Conservation (phyloP, 495 filamentous ascomycete species). For the Neurospora sp. region DNA sequence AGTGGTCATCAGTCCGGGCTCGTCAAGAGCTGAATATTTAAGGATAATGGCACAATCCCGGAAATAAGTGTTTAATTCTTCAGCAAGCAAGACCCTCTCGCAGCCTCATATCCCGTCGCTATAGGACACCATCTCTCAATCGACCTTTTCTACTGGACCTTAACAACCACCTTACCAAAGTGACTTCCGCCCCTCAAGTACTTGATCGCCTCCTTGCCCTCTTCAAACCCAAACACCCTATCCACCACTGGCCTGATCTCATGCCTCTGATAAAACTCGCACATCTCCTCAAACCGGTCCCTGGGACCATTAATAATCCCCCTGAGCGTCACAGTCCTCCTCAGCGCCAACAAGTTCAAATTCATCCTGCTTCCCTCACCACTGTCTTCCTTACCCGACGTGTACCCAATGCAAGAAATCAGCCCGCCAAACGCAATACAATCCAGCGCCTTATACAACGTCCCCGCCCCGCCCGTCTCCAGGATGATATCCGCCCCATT, state of each 20-base stretch:
- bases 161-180: neutral
- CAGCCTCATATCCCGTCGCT: neutral
- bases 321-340: slow-evolving; percentile 27
- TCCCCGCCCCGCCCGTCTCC: slow-evolving; percentile 40
- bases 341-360: slow-evolving; percentile 28
- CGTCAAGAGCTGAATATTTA: neutral
- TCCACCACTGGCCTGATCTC: slow-evolving; percentile 27
- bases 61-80: no score
- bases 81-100: neutral
- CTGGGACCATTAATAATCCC: slow-evolving; percentile 27
- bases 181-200: neutral
- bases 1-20: no score
- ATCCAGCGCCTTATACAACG: slow-evolving; percentile 31
- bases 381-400: slow-evolving; percentile 32
- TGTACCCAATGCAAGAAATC: slow-evolving; percentile 36
- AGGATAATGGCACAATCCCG: neutral
- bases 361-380: slow-evolving; percentile 25
- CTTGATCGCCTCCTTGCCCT: neutral
- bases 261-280: slow-evolving; percentile 23
- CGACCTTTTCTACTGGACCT: neutral
- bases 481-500: slow-evolving; percentile 39
- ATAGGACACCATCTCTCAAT: neutral
- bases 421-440: slow-evolving; percentile 34
- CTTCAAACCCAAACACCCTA: slow-evolving; percentile 26
- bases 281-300: slow-evolving; percentile 27